Percentiles rank a stretch among this genome's conserved stretches.
Evolutionary conservation across 495 filamentous ascomycete genomes (phyloP).

Genomic region (Antarctomyces pellizariae): DNA sequence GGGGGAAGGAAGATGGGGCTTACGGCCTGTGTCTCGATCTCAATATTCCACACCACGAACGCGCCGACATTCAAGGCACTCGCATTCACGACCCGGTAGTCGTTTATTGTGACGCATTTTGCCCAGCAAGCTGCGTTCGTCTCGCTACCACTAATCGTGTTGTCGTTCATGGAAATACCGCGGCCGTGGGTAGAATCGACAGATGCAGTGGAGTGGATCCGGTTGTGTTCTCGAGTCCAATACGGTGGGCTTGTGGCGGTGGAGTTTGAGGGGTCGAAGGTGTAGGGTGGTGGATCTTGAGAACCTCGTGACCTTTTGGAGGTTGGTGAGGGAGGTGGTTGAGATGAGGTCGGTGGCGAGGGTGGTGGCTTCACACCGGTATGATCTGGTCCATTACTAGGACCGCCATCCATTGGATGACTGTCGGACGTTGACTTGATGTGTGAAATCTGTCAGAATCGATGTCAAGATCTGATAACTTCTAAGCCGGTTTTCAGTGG

Average conservation of each 20-base stretch:
- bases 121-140: constrained; percentile 32
- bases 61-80: constrained; percentile 26
- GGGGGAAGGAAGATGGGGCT: constrained; percentile 4
- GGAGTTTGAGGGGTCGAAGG: neutral
- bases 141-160: constrained; percentile 18
- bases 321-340: no score
- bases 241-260: constrained; percentile 11
- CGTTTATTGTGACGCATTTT: constrained; percentile 26
- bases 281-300: no score
- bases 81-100: constrained; percentile 26
- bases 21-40: constrained; percentile 25
- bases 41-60: constrained; percentile 31
- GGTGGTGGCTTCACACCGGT: no score
- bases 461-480: no score
- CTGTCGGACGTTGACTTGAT: no score
- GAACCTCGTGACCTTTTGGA: no score
- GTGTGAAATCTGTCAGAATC: no score
- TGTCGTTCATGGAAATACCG: constrained; percentile 28
- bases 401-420: no score
- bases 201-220: constrained; percentile 19
- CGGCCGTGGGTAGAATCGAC: constrained; percentile 20
- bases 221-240: constrained; percentile 13
- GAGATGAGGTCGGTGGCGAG: no score
- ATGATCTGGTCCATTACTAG: no score
- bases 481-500: no score